Evolutionary conservation across 208 protist genomes (phyloP).

Genomic region (Trypanosoma avium): DNA sequence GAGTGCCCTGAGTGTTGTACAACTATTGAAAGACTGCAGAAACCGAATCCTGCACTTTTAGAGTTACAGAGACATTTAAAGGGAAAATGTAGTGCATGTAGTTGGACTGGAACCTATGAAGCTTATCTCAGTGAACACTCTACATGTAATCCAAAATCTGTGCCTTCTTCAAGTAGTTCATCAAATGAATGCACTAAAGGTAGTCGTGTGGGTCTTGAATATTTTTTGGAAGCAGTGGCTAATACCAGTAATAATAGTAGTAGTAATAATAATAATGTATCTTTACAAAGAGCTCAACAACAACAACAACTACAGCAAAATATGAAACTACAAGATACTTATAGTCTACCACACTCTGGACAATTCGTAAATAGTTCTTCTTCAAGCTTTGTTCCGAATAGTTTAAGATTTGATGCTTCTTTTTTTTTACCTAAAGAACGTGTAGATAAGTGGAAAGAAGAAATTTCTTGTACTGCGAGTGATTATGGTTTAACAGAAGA

Average conservation of each 20-base stretch:
- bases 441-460: constrained; percentile 26
- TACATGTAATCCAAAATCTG: constrained; percentile 28
- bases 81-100: constrained; percentile 51
- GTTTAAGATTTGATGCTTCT: neutral
- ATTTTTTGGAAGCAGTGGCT: constrained; percentile 36
- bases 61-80: constrained; percentile 40
- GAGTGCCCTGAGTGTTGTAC: constrained; percentile 54
- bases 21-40: constrained; percentile 19
- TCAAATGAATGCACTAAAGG: neutral
- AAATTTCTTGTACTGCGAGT: constrained; percentile 7
- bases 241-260: neutral
- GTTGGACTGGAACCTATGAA: constrained; percentile 55
- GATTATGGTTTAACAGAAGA: constrained; percentile 46
- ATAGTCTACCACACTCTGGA: too few relatives aligned
- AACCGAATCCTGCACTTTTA: constrained; percentile 43
- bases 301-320: neutral
- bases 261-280: neutral
- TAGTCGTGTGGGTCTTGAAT: constrained; percentile 33
- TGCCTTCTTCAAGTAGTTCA: neutral
- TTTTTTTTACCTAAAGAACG: neutral
- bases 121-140: constrained; percentile 49
- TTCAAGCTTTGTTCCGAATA: neutral
- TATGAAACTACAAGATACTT: neutral
- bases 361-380: neutral
- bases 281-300: too few relatives aligned